Conservation (phyloP, 2,329 filamentous ascomycete species). For the Blastomyces gilchristii region DNA sequence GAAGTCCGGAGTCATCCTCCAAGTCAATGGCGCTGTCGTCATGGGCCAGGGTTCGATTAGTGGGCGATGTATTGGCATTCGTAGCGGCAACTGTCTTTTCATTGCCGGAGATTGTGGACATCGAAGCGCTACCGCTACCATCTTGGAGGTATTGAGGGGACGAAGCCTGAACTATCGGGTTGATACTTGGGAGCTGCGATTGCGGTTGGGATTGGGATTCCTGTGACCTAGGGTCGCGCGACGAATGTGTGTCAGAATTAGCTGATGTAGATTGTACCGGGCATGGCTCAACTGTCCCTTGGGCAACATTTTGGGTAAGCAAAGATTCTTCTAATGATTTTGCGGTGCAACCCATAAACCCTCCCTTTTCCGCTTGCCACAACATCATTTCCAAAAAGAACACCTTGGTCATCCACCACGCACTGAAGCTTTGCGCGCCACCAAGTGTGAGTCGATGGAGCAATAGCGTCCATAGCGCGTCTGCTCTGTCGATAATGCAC, state of each 20-base stretch:
- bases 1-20: conserved; percentile 35
- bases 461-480: conserved; percentile 35
- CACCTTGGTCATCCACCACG: conserved; percentile 68
- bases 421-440: conserved; percentile 39
- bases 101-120: background rate
- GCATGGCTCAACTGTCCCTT: background rate
- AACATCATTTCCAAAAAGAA: conserved; percentile 91
- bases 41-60: conserved; percentile 27
- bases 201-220: background rate
- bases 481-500: conserved; percentile 37
- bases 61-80: background rate
- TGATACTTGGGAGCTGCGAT: background rate
- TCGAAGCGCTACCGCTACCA: background rate
- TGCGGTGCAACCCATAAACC: conserved; percentile 58
- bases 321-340: conserved; percentile 21
- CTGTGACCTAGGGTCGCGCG: background rate
- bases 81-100: background rate
- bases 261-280: background rate
- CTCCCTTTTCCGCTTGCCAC: conserved; percentile 81
- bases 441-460: conserved; percentile 36
- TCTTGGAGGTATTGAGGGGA: background rate
- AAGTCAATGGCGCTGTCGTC: conserved; percentile 71
- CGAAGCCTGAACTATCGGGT: background rate
- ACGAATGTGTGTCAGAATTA: conserved; percentile 1
- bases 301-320: background rate